Conservation (phyloP, 139 green algal genomes). For the Limnomonas spitsbergensis region DNA sequence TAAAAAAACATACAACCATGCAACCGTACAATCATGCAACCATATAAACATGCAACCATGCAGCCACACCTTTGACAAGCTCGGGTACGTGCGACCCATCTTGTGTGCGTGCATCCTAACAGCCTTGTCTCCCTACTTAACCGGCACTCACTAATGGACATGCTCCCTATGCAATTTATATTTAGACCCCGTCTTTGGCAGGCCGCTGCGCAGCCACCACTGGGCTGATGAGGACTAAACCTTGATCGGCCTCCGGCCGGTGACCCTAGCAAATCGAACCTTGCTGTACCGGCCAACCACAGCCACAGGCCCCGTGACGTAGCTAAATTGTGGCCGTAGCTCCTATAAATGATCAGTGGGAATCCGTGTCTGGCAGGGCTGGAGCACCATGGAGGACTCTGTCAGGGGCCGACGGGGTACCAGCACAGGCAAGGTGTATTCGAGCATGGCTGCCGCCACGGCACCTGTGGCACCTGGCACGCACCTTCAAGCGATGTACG, state of each 20-base stretch:
- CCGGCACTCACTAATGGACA: not conserved
- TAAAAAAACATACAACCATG: not conserved
- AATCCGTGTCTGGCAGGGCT: slow-evolving; percentile 15
- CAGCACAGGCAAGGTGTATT: slow-evolving; percentile 17
- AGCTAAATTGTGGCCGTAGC: no score
- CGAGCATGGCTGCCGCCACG: slow-evolving; percentile 24
- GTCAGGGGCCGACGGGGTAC: slow-evolving; percentile 22
- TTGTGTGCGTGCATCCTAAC: no score
- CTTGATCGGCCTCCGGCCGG: no score
- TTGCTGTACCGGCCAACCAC: no score
- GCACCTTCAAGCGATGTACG: slow-evolving; percentile 25
- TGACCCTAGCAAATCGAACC: not conserved
- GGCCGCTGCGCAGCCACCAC: no score
- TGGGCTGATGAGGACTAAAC: no score
- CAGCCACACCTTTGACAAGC: not conserved
- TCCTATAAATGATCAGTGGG: no score
- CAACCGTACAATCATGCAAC: not conserved
- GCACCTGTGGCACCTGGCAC: slow-evolving; percentile 5
- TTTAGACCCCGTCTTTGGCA: not conserved
- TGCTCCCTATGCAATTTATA: not conserved
- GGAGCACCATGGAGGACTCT: slow-evolving; percentile 18
- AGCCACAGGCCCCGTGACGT: no score
- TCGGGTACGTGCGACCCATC: no score
- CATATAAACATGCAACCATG: not conserved
- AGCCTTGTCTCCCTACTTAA: no score